phyloP scores from a whole-genome alignment of 2,329 filamentous ascomycete genomes.

The Thermomyces lanuginosus region DNA sequence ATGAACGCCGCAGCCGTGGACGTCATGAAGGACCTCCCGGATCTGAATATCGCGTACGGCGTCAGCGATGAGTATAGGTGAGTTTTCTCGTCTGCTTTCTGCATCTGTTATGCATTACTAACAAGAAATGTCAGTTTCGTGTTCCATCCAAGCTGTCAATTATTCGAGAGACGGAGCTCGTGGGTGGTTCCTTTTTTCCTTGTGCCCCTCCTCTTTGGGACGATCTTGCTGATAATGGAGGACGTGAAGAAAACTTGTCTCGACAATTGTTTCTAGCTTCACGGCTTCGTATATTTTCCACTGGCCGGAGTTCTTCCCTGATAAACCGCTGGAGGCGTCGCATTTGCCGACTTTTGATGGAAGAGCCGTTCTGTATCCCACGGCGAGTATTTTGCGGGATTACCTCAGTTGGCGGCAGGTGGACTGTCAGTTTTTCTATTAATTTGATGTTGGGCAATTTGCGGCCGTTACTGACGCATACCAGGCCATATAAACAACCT shows the following conservation, averaged over 20 bases:
- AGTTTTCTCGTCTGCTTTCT: constrained; percentile 3
- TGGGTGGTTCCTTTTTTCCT: constrained; percentile 19
- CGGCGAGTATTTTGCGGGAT: constrained; percentile 64
- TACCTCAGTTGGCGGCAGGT: constrained; percentile 96
- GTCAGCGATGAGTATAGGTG: constrained; percentile 78
- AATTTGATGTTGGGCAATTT: neutral
- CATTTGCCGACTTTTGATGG: constrained; percentile 78
- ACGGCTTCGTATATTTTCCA: constrained; percentile 75
- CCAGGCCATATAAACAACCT: constrained; percentile 92
- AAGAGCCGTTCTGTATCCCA: constrained; percentile 77
- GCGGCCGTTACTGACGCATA: neutral
- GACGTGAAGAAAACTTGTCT: constrained; percentile 68
- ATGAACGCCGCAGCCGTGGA: constrained; percentile 89
- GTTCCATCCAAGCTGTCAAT: constrained; percentile 61
- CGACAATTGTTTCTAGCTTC: constrained; percentile 82
- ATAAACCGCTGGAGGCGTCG: constrained; percentile 52
- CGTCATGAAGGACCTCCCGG: constrained; percentile 67
- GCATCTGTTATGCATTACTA: too few relatives aligned
- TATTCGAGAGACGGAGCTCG: constrained; percentile 77
- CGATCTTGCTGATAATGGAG: neutral
- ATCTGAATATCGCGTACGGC: constrained; percentile 77
- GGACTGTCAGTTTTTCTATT: constrained; percentile 51
- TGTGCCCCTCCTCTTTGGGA: too few relatives aligned
- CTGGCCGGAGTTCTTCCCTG: constrained; percentile 63
- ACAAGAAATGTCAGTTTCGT: too few relatives aligned